phyloP scores from a whole-genome alignment of 441 rosid genomes.

The Populus hybrid region DNA sequence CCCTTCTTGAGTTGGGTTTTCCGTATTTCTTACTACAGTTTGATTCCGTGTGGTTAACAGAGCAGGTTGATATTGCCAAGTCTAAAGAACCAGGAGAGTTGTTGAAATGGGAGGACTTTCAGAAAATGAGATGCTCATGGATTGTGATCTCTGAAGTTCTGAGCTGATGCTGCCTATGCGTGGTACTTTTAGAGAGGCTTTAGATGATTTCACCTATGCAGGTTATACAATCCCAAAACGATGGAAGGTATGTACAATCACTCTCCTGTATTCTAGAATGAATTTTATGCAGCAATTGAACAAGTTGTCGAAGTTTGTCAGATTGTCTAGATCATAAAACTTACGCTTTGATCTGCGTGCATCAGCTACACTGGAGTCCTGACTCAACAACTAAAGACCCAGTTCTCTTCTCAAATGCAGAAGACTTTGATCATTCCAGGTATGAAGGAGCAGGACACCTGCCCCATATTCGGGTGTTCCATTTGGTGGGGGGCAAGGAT shows the following conservation, averaged over 20 bases:
- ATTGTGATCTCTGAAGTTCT: background rate
- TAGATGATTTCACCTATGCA: conserved; percentile 16
- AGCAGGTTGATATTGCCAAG: conserved; percentile 17
- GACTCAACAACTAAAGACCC: background rate
- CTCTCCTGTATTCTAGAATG: background rate
- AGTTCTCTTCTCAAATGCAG: background rate
- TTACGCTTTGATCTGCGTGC: background rate
- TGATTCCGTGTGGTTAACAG: background rate
- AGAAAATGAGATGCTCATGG: conserved; percentile 16
- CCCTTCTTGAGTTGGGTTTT: background rate
- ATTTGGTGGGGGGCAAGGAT: conserved; percentile 9
- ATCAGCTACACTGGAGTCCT: background rate
- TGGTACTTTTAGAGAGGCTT: conserved; percentile 15
- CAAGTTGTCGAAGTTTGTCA: no score
- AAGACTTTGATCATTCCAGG: conserved; percentile 2
- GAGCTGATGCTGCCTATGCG: conserved; percentile 5
- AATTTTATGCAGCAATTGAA: no score
- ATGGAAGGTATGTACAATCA: conserved; percentile 19
- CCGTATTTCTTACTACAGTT: background rate
- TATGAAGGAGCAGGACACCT: background rate
- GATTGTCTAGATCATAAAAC: no score
- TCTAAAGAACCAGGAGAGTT: background rate
- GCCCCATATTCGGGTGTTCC: background rate
- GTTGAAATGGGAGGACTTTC: conserved; percentile 13
- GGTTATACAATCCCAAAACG: conserved; percentile 29